Conservation (phyloP, 2,329 filamentous ascomycete genomes). For the Fusarium mexicanum region DNA sequence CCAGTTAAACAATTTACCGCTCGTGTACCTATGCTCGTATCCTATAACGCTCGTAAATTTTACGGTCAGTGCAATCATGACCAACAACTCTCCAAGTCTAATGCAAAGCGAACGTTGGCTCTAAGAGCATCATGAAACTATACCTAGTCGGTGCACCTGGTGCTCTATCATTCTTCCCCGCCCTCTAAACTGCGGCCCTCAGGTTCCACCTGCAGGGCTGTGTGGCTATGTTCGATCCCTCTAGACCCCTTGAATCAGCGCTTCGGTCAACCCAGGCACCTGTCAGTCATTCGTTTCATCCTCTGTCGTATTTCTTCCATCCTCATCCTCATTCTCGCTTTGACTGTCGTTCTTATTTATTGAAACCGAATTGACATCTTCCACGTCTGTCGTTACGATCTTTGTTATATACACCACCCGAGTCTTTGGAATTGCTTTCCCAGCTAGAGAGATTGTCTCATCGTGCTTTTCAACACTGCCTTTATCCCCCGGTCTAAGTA, state of each 20-base stretch:
- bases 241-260: slow-evolving; percentile 33
- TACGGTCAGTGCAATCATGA: slow-evolving; percentile 6
- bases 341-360: slow-evolving; percentile 2
- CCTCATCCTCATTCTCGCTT: not conserved
- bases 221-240: slow-evolving; percentile 36
- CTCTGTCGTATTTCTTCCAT: not conserved
- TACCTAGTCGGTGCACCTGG: slow-evolving; percentile 5
- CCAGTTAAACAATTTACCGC: not conserved
- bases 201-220: slow-evolving; percentile 42
- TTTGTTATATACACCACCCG: not conserved
- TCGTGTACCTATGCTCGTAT: not conserved
- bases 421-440: not conserved
- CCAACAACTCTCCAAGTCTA: not conserved
- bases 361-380: slow-evolving; percentile 1
- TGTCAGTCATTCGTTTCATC: slow-evolving; percentile 12
- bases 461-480: not conserved
- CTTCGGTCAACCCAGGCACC: slow-evolving; percentile 16
- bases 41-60: not conserved
- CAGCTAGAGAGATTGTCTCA: not conserved
- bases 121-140: slow-evolving; percentile 38
- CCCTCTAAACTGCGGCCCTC: slow-evolving; percentile 26
- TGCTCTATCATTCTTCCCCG: slow-evolving; percentile 13
- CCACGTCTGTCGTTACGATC: slow-evolving; percentile 15
- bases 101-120: slow-evolving; percentile 15
- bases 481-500: not conserved